A percentile compares a stretch with the other conserved stretches of the same genome.
phyloP scores from a whole-genome alignment of 257 asterid genomes.

The Solanum bukasovii region DNA sequence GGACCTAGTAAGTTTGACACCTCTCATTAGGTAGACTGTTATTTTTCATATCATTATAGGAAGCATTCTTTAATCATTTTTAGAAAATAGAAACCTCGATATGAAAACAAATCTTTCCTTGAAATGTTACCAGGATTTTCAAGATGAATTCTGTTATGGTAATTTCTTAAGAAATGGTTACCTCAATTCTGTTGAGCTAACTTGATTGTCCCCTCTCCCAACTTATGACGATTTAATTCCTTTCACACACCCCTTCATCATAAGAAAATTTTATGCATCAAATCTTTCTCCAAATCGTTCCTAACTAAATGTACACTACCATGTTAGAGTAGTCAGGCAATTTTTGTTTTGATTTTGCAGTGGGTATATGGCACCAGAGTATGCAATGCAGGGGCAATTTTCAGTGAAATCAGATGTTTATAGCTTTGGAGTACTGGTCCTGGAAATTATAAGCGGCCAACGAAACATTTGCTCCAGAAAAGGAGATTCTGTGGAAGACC shows the following conservation, averaged over 20 bases:
- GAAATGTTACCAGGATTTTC: neutral
- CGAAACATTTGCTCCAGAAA: neutral
- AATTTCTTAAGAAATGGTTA: neutral
- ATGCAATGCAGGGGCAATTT: neutral
- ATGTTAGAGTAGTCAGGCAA: neutral
- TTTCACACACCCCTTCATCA: neutral
- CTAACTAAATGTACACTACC: neutral
- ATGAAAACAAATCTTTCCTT: neutral
- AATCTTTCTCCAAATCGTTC: neutral
- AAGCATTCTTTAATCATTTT: neutral
- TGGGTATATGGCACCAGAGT: conserved; percentile 19
- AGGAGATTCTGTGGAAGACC: neutral
- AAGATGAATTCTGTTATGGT: too few relatives aligned
- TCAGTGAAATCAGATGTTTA: conserved; percentile 14
- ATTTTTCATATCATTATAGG: neutral
- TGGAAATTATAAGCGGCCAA: conserved; percentile 1
- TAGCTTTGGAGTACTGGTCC: conserved; percentile 13
- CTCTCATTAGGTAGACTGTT: neutral
- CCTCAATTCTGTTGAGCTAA: neutral
- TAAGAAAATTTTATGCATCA: neutral
- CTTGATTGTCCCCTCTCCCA: neutral
- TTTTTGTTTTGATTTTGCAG: neutral
- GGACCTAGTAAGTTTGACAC: neutral
- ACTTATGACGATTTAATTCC: neutral
- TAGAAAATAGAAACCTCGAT: neutral